Evolutionary conservation across 192 early-diverging fungal species (phyloP), one percentile per base, ranked within the genome.

Genomic region (Diversispora epigaea): DNA sequence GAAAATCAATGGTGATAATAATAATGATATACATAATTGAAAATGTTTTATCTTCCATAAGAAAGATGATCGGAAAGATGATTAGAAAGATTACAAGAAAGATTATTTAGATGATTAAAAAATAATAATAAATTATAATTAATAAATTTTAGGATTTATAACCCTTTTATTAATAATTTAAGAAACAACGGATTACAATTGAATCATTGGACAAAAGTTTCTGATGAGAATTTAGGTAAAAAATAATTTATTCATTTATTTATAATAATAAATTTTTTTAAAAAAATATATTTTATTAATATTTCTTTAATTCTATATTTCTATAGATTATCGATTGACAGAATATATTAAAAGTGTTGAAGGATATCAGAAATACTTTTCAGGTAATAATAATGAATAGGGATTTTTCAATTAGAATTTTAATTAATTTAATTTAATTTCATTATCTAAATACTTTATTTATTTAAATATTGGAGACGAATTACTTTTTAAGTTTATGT

Each of bases 401-500:
- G 39, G 40, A 15, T 40, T 15, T 40, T 63, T 63, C 39, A 17
- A 12, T 19, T 11, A 58, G 9, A 63, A 12, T 11, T 66, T 40
- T 10, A 32, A 40, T 62, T 32, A 9, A 55, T 44, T 12, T 61
- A 61, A n/a, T 10, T n/a, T 10, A 19, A 22, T 17, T 44, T 17
- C 4, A 75, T 40, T 56, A 19, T 4, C 8, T 73, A 77, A 57
- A 10, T 39, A 2, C 6, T 25, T 17, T 40, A 5, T 63, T 52
- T 84, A 81, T 90, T 90, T 58, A 76, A 88, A 10, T 85, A 86
- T 39, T 98, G 96, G 96, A 88, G 89, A 5, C 84, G 86, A 43
- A 91, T 80, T 91, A 96, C 43, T 79, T 98, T 44, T 86, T 93
- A 60, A 80, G 84, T 14, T 77, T 96, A 32, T 95, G 92, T 65